Evolutionary conservation across 768 basidiomycete species (phyloP).

Genomic region (Russula lepida): DNA sequence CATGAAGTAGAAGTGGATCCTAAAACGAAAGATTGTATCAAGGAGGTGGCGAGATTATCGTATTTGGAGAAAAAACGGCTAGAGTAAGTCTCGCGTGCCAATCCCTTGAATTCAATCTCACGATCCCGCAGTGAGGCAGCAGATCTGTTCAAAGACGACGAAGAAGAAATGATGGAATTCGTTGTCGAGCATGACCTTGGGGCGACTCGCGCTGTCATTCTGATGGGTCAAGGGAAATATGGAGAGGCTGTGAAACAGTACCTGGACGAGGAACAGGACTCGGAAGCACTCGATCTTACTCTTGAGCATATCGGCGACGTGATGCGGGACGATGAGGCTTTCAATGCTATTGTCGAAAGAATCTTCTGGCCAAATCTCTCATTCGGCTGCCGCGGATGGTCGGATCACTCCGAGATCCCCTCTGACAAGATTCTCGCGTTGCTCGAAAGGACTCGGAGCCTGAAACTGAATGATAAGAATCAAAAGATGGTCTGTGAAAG

Average conservation of each 20-base stretch:
- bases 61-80: conserved; percentile 5
- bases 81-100: conserved; percentile 2
- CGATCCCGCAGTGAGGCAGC: conserved; percentile 35
- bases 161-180: conserved; percentile 49
- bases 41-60: neutral
- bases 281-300: conserved; percentile 42
- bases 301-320: conserved; percentile 27
- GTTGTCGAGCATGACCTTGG: conserved; percentile 48
- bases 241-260: conserved; percentile 47
- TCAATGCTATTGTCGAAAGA: conserved; percentile 29
- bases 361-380: conserved; percentile 29
- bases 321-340: conserved; percentile 24
- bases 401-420: neutral
- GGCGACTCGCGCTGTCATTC: conserved; percentile 37
- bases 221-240: conserved; percentile 35
- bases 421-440: neutral
- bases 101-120: neutral
- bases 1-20: neutral
- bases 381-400: conserved; percentile 11
- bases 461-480: neutral
- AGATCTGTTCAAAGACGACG: conserved; percentile 40
- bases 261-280: conserved; percentile 37
- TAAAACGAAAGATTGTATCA: conserved; percentile 13
- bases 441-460: neutral
- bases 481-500: neutral